phyloP scores from a whole-genome alignment of 345 rosid species.

The Turnera subulata region DNA sequence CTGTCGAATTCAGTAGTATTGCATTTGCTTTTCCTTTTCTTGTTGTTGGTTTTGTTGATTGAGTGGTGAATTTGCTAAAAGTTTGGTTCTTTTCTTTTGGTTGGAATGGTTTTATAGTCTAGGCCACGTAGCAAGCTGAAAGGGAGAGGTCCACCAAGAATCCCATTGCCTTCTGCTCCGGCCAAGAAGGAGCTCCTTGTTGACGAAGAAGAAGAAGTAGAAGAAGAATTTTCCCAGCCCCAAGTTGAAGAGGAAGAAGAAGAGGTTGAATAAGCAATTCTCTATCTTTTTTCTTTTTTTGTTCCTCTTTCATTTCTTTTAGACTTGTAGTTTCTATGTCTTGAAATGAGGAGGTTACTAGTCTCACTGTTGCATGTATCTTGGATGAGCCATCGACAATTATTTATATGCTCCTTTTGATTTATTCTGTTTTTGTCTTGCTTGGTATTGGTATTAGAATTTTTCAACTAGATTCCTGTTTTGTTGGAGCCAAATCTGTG shows the following conservation, averaged over 20 bases:
- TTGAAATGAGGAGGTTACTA: too few species aligned
- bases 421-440: neutral
- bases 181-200: slow-evolving; percentile 43
- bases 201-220: too few species aligned
- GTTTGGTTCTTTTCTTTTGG: neutral
- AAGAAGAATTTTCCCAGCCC: too few species aligned
- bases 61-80: neutral
- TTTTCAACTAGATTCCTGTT: too few species aligned
- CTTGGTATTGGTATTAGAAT: too few species aligned
- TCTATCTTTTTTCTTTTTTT: neutral
- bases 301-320: too few species aligned
- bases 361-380: too few species aligned
- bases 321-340: too few species aligned
- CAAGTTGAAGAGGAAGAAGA: too few species aligned
- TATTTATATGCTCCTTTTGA: neutral
- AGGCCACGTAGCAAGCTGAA: slow-evolving; percentile 89
- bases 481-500: too few species aligned
- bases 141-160: slow-evolving; percentile 80
- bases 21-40: too few species aligned
- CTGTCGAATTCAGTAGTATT: neutral
- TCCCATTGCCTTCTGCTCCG: slow-evolving; percentile 59
- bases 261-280: neutral
- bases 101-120: slow-evolving; percentile 36
- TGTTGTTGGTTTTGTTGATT: neutral
- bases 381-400: neutral